phyloP scores from a whole-genome alignment of 495 filamentous ascomycete genomes.

The Aspergillus taichungensis region DNA sequence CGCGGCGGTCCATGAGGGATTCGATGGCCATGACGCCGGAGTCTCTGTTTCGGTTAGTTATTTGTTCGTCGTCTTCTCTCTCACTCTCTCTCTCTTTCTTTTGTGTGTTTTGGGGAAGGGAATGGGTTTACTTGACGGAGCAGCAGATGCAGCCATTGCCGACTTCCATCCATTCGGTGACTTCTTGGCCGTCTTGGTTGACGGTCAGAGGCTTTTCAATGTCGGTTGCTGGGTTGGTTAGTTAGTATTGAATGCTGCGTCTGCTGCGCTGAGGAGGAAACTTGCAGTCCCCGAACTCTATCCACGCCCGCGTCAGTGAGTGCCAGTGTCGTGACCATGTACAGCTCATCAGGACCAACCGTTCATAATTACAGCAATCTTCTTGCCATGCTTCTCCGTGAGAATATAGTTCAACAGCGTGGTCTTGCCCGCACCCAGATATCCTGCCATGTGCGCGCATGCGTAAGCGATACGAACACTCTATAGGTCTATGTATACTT shows the following conservation, averaged over 20 bases:
- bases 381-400: slow-evolving; percentile 89
- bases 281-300: slow-evolving; percentile 94
- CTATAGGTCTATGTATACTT: slow-evolving; percentile 1
- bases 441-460: slow-evolving; percentile 37
- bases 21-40: slow-evolving; percentile 89
- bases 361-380: slow-evolving; percentile 95
- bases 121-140: slow-evolving; percentile 71
- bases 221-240: slow-evolving; percentile 55
- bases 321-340: background rate
- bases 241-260: background rate
- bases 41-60: slow-evolving; percentile 48
- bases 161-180: slow-evolving; percentile 91
- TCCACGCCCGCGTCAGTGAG: background rate
- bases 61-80: too few relatives aligned
- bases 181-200: slow-evolving; percentile 73
- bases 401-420: slow-evolving; percentile 94
- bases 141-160: slow-evolving; percentile 98
- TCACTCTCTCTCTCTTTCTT: too few relatives aligned
- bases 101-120: background rate
- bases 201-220: slow-evolving; percentile 92
- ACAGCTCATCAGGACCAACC: slow-evolving; percentile 38
- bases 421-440: slow-evolving; percentile 91
- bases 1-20: slow-evolving; percentile 88
- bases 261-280: background rate
- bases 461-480: too few relatives aligned